Percentiles rank a stretch among this genome's conserved stretches.
Evolutionary conservation across 2,329 filamentous ascomycete genomes (phyloP).

Genomic region (Aspergillus arachidicola): DNA sequence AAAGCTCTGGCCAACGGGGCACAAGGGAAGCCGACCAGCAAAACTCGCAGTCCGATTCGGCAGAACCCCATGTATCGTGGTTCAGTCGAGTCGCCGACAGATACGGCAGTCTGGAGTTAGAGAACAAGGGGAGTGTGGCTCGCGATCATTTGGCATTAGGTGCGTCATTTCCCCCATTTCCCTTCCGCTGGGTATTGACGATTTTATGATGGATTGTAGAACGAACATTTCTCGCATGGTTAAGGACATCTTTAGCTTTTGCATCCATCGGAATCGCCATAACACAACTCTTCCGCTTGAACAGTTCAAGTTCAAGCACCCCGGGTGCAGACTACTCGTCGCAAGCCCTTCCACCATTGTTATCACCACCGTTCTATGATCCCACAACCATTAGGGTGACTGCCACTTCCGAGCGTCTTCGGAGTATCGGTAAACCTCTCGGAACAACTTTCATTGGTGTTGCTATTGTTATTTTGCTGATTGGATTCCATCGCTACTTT

Average conservation of each 20-base stretch:
- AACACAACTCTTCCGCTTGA: conserved; percentile 67
- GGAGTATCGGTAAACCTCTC: conserved; percentile 61
- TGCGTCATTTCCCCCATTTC: conserved; percentile 36
- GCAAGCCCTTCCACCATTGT: conserved; percentile 22
- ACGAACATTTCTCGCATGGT: conserved; percentile 69
- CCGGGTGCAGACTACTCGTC: conserved; percentile 12
- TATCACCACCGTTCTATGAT: conserved; percentile 24
- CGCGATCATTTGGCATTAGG: conserved; percentile 66
- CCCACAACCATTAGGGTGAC: conserved; percentile 20
- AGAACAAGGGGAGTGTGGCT: conserved; percentile 68
- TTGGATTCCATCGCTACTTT: conserved; percentile 68
- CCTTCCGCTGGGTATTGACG: not conserved
- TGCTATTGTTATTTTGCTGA: conserved; percentile 60
- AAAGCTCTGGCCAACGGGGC: conserved; percentile 11
- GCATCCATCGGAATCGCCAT: conserved; percentile 67
- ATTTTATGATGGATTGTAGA: conserved; percentile 44
- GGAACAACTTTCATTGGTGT: conserved; percentile 67
- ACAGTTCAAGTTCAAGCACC: conserved; percentile 45
- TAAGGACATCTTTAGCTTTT: conserved; percentile 67
- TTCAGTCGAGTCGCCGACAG: conserved; percentile 57
- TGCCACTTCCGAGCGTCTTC: conserved; percentile 35
- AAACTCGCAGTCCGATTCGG: conserved; percentile 9
- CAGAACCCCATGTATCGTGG: conserved; percentile 38
- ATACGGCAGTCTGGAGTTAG: conserved; percentile 64
- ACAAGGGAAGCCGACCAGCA: conserved; percentile 11